Percentiles rank a stretch among this genome's conserved stretches.
Evolutionary conservation across 169 alveolate species (phyloP).

Genomic region (Amoebophrya sp.): DNA sequence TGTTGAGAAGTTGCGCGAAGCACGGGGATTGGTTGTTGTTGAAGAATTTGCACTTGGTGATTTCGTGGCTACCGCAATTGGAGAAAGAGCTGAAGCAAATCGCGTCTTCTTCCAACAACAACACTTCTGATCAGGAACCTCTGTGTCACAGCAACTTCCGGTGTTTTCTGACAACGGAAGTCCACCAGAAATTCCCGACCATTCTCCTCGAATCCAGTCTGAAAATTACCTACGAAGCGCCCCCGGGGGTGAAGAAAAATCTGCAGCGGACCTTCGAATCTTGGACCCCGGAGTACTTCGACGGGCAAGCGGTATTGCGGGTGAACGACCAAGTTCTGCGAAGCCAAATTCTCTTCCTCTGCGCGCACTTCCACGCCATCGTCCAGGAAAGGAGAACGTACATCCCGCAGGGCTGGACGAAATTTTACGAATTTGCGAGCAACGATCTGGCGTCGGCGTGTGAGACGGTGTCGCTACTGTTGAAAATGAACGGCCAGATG

Average conservation of each 20-base stretch:
- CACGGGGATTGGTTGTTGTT: slow-evolving; percentile 85
- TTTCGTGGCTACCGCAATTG: slow-evolving; percentile 75
- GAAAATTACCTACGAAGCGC: slow-evolving; percentile 82
- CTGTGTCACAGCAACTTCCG: slow-evolving; percentile 67
- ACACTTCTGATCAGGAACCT: too few relatives aligned
- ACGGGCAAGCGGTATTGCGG: neutral
- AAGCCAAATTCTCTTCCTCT: slow-evolving; percentile 67
- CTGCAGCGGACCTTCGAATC: slow-evolving; percentile 69
- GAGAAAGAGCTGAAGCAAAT: slow-evolving; percentile 75
- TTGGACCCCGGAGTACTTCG: slow-evolving; percentile 63
- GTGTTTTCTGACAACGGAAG: slow-evolving; percentile 83
- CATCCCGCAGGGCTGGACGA: slow-evolving; percentile 89
- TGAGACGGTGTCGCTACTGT: slow-evolving; percentile 62
- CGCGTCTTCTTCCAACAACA: too few relatives aligned
- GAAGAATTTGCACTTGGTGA: slow-evolving; percentile 81
- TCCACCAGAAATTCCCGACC: slow-evolving; percentile 80
- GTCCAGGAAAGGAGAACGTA: slow-evolving; percentile 81
- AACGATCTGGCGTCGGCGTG: slow-evolving; percentile 80
- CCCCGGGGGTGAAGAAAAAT: slow-evolving; percentile 86
- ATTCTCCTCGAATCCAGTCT: slow-evolving; percentile 73
- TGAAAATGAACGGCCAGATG: slow-evolving; percentile 43
- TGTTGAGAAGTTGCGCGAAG: slow-evolving; percentile 63
- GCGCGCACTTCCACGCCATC: slow-evolving; percentile 84
- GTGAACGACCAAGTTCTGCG: slow-evolving; percentile 53
- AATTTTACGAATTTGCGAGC: slow-evolving; percentile 82